Base-by-base conservation (phyloP, 441 rosid species). In the Metrosideros polymorpha region DNA sequence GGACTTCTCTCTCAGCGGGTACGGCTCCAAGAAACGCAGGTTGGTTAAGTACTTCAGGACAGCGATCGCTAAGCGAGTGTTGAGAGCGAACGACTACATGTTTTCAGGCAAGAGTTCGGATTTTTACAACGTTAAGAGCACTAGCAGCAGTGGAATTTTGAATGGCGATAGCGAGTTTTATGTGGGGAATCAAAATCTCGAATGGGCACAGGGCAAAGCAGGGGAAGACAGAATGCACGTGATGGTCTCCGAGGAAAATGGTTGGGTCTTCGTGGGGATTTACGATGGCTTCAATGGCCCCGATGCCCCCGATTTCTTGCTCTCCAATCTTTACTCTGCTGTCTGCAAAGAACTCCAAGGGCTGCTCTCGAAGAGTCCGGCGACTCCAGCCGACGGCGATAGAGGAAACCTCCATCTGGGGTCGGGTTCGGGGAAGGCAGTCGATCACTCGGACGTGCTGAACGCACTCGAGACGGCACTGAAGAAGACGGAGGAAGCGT, bases 171-270 rank as follows among this genome's bases (percentile, higher is more conserved):
- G 82, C 27, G 92, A 82, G 82, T 90, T 86, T 82, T 82, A 87
- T 82, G 84, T 84, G 85, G 89, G 87, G 53, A 90, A 75, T 56
- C 91, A 92, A 84, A 92, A 90, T 86, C 85, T 95, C 29, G 94
- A 94, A 76, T 94, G 96, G 97, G 95, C 94, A 4, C 89, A 94
- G 19, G 97, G 96, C n/a, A 95, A 93, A 88, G 97, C 97, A 19
- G 97, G 97, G 9, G 97, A 95, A 91, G 97, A 95, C 89, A 90
- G 95, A 84, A 92, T 93, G 53, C 97, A 95, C 71, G 92, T 95
- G 32, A 94, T 92, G 57, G 88, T 95, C 59, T 95, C 94, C 0
- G 97, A 94, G 63, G 95, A 93, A 84, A 85, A 90, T 27, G 94
- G 94, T 24, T 94, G 96, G 97, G 92, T 93, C 85, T 94, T 94